Evolutionary conservation across 2,329 filamentous ascomycete species (phyloP), one percentile per base, ranked within the genome.

Genomic region (Mycosphaerelloides madeirae): DNA sequence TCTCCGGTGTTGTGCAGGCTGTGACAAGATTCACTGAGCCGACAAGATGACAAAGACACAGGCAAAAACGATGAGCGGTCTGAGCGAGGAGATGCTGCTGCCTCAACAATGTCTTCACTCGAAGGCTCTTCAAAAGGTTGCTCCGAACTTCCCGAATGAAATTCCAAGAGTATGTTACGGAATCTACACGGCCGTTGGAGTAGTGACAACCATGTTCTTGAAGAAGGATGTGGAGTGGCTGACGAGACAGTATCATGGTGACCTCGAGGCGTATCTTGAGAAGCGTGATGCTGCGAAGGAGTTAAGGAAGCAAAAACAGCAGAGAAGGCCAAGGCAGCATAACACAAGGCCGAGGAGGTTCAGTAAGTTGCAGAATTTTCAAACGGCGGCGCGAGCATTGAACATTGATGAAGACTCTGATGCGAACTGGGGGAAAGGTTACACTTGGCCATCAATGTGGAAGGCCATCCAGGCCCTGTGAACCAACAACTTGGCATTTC

Each of bases 11-110:
- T 64, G 62, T 41, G 18, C n/a, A 3, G 19, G 18, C 0, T 65
- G 62, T 43, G 62, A 65, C 35, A 49, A 48, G 29, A 41, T 39
- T 31, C 37, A 63, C 13, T 64, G 60, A 59, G 48, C 54, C 3
- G 54, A 57, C n/a, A 63, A 57, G 42, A 60, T 63, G 22, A 63
- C 59, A 28, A 57, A 57, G 44, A 62, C 57, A 0, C 33, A 52
- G 12, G 61, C 61, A 2, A 53, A 49, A 20, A 50, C 48, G 11
- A 31, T 53, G 20, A 61, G 43, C 43, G 41, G 51, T 6, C 41
- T 63, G 3, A 49, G 47, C 7, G 49, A 57, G 9, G 39, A 57
- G 16, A 56, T 60, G 14, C 50, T 62, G 2, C 41, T 59, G 14
- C 56, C 50, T 3, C 36, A 40, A 6, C 38, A 35, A n/a, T 37